Conservation (phyloP, 371 early-diverging fungal genomes). For the Rhizopus sp. region DNA sequence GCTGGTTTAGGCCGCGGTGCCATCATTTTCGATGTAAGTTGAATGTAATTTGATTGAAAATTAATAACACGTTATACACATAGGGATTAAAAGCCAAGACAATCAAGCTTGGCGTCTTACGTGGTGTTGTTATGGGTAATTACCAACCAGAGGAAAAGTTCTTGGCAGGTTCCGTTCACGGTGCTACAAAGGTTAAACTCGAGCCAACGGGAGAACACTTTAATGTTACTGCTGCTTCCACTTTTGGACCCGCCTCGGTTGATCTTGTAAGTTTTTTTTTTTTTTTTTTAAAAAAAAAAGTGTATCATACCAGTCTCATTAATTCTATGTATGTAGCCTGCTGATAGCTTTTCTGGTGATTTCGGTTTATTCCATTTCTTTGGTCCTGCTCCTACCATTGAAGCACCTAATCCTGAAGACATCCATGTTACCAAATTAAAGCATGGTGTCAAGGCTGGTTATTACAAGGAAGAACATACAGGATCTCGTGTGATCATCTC, state of each 20-base stretch:
- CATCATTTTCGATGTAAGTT: slow-evolving; percentile 28
- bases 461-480: slow-evolving; percentile 27
- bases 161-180: slow-evolving; percentile 22
- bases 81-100: slow-evolving; percentile 29
- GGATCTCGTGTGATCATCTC: slow-evolving; percentile 19
- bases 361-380: slow-evolving; percentile 22
- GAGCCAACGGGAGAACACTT: slow-evolving; percentile 22
- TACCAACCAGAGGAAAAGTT: slow-evolving; percentile 24
- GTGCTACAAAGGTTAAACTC: slow-evolving; percentile 26
- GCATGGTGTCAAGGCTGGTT: slow-evolving; percentile 26
- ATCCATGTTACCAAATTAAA: slow-evolving; percentile 32
- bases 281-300: not conserved
- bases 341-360: slow-evolving; percentile 28
- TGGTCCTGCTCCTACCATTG: slow-evolving; percentile 22
- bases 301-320: not conserved
- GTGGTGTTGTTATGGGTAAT: slow-evolving; percentile 30
- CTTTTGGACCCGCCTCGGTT: slow-evolving; percentile 24
- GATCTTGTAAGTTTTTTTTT: slow-evolving; percentile 23
- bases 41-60: not conserved
- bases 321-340: slow-evolving; percentile 20
- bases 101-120: slow-evolving; percentile 22
- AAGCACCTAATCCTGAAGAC: slow-evolving; percentile 35
- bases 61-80: not conserved
- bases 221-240: slow-evolving; percentile 27
- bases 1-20: slow-evolving; percentile 30